A percentile compares a stretch with the other conserved stretches of the same genome.
phyloP scores from a whole-genome alignment of 768 basidiomycete genomes.

The Pleurotus salmoneostramineus region DNA sequence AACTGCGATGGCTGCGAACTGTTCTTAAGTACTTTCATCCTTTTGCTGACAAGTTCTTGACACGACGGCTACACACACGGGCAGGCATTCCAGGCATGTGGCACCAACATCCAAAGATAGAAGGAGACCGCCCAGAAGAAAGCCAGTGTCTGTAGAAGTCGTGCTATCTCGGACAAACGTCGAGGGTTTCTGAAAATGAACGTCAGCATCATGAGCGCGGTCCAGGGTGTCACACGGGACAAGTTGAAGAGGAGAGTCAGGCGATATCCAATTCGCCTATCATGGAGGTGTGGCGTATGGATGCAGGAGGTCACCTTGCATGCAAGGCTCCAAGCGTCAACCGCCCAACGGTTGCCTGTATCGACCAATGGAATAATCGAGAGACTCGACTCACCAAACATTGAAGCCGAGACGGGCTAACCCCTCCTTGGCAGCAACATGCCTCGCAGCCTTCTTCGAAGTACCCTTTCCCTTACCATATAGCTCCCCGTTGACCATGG shows the following conservation, averaged over 20 bases:
- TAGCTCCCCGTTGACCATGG: slow-evolving; percentile 55
- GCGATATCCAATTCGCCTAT: no score
- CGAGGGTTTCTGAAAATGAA: no score
- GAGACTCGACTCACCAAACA: slow-evolving; percentile 35
- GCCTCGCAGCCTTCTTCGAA: slow-evolving; percentile 77
- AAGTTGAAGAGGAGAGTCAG: no score
- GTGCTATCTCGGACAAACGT: slow-evolving; percentile 22
- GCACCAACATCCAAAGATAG: not conserved
- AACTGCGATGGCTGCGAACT: not conserved
- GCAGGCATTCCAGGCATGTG: slow-evolving; percentile 33
- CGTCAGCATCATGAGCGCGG: no score
- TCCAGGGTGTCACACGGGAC: no score
- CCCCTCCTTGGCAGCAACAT: slow-evolving; percentile 79
- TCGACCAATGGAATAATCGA: no score
- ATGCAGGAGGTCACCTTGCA: no score
- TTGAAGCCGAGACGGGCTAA: slow-evolving; percentile 54
- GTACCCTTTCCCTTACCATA: slow-evolving; percentile 63
- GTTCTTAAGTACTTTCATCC: not conserved
- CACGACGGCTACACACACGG: slow-evolving; percentile 62
- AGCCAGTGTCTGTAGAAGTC: slow-evolving; percentile 56
- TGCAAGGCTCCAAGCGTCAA: not conserved
- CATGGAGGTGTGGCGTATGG: no score
- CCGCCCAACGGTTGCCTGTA: no score
- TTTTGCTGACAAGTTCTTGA: slow-evolving; percentile 2
- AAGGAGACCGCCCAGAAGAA: slow-evolving; percentile 26